Base-by-base conservation (phyloP, 768 basidiomycete species). In the Lentinula sp. region DNA sequence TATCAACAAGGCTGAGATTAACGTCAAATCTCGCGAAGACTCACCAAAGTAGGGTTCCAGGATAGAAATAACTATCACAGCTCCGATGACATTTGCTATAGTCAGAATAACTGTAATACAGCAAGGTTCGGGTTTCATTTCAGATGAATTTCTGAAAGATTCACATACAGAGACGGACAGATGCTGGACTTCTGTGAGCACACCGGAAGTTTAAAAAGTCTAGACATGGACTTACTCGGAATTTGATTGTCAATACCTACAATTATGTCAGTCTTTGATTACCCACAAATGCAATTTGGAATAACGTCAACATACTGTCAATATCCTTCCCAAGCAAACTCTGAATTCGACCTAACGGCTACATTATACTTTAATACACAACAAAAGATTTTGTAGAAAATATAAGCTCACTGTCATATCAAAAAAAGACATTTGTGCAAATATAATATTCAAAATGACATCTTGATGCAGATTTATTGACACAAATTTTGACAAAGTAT, bases 391-490 rank as follows among this genome's bases (percentile, higher is more conserved):
- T 15, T 15, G 2, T 8, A 33, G 4, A 9, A 13, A 12, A 15
- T 45, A 18, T 18, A 36, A 16, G 57, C 69, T 64, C 63, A 81
- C 82, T 13, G 85, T 86, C 1, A 80, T 87, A 68, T 91, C 90
- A 66, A 91, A 92, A 72, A 90, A 90, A 1, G 83, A 78, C 85
- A 88, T 90, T 0, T 87, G 88, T 0, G 89, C 88, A 69, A 82
- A 79, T 66, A 88, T 85, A 28, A 88, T 78, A 59, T 83, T 81
- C 23, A 70, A 69, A n/a, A 88, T 74, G 0, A 85, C 81, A 49
- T 76, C 69, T 49, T 80, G 75, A 66, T 91, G 88, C 2, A 91
- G 72, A 62, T 84, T 86, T 60, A 77, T 77, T 2, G 87, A 87
- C 2, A 85, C 86, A 59, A 79, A 76, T 68, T 77, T 81, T 1